phyloP scores from a whole-genome alignment of 2,329 filamentous ascomycete species.

The Cladosporium sp. region DNA sequence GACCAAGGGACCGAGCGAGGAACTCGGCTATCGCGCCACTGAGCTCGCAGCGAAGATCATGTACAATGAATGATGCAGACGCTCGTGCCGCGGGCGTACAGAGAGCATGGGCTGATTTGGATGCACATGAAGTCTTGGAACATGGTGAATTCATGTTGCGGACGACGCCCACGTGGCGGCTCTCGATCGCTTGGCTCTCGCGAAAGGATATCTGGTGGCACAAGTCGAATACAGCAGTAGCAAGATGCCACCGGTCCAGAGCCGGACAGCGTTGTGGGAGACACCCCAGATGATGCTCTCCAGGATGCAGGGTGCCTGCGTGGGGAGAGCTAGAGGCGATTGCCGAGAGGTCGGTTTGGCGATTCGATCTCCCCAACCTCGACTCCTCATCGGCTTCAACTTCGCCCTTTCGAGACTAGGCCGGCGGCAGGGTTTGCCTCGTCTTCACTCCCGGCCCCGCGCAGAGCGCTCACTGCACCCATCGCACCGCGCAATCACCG shows the following conservation, averaged over 20 bases:
- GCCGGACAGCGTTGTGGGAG: not conserved
- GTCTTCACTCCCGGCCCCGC: not conserved
- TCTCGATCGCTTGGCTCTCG: not conserved
- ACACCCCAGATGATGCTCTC: not conserved
- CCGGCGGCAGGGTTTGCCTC: not conserved
- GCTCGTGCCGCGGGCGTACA: no score
- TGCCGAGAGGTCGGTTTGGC: not conserved
- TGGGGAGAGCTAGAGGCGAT: not conserved
- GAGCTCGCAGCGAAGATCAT: no score
- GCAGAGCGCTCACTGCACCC: not conserved
- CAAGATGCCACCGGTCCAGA: not conserved
- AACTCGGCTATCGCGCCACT: no score
- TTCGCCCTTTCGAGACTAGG: not conserved
- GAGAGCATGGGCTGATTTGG: no score
- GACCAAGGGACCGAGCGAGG: no score
- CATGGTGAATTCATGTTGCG: not conserved
- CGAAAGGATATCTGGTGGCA: not conserved
- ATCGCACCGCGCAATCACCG: not conserved
- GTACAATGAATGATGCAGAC: no score
- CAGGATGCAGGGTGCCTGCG: not conserved
- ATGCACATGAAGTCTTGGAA: no score
- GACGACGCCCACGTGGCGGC: not conserved
- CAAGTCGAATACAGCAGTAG: no score
- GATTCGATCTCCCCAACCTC: not conserved
- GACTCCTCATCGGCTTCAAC: not conserved